Percentiles rank a stretch among this genome's conserved stretches.
phyloP scores from a whole-genome alignment of 257 asterid species.

The Solanum gandarillasii region DNA sequence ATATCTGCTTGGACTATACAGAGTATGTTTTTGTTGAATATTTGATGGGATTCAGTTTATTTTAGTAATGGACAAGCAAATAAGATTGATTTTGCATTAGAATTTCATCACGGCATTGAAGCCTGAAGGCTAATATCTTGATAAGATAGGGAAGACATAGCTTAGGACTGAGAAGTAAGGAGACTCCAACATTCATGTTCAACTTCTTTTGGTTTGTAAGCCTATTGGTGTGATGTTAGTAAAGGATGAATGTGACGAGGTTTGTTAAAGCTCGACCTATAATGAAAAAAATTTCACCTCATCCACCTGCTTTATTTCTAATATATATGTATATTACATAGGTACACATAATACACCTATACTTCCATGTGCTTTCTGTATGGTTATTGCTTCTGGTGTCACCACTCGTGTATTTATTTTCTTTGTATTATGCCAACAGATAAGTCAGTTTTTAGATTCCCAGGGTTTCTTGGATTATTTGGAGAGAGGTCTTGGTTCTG shows the following conservation, averaged over 20 bases:
- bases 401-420: not conserved
- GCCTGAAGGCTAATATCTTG: not conserved
- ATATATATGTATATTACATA: not conserved
- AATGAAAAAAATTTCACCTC: not conserved
- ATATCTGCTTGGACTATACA: not conserved
- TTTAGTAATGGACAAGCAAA: not conserved
- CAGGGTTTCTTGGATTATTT: constrained; percentile 92
- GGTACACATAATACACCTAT: not conserved
- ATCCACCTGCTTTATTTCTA: not conserved
- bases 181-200: not conserved
- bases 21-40: not conserved
- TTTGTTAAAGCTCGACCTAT: not conserved
- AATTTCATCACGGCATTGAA: not conserved
- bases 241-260: not conserved
- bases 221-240: not conserved
- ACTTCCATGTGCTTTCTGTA: not conserved
- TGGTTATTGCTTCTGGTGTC: not conserved
- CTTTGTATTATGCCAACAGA: constrained; percentile 39
- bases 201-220: not conserved
- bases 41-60: not conserved
- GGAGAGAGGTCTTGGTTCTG: constrained; percentile 86
- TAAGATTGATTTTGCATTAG: not conserved
- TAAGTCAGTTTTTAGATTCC: constrained; percentile 79
- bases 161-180: not conserved
- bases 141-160: not conserved